A percentile compares a stretch with the other conserved stretches of the same genome.
Evolutionary conservation across 169 alveolate genomes (phyloP).

Genomic region (Theileria sp.): DNA sequence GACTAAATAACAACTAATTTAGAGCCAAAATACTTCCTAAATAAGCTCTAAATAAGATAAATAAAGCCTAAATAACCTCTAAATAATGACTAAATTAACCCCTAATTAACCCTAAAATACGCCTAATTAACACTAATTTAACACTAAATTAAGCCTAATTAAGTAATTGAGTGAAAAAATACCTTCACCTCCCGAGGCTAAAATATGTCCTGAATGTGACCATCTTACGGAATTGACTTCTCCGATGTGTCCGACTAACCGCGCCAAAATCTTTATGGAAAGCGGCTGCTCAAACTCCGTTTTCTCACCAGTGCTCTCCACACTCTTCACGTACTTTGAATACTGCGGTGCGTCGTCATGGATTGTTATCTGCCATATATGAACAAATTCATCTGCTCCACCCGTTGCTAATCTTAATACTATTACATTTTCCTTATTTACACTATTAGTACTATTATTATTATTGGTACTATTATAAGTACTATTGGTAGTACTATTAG

Average conservation of each 20-base stretch:
- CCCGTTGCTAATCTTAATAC: slow-evolving; percentile 80
- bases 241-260: slow-evolving; percentile 85
- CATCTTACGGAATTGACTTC: slow-evolving; percentile 87
- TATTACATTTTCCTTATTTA: not conserved
- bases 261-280: slow-evolving; percentile 53
- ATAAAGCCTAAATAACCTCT: no score
- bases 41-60: no score
- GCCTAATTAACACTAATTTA: not conserved
- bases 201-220: slow-evolving; percentile 77
- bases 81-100: no score
- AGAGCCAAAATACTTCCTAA: no score
- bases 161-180: not conserved
- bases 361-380: slow-evolving; percentile 81
- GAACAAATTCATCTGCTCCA: slow-evolving; percentile 89
- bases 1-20: no score
- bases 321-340: slow-evolving; percentile 56
- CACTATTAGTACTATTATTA: not conserved
- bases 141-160: not conserved
- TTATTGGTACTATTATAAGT: not conserved
- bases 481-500: not conserved
- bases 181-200: slow-evolving; percentile 89
- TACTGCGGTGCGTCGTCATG: slow-evolving; percentile 77
- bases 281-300: slow-evolving; percentile 45
- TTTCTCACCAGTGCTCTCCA: slow-evolving; percentile 27
- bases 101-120: no score